These are phyloP conservation scores for Penicillium paradoxum DNA, from an alignment of 495 filamentous ascomycete genomes.

Conservation along the genomic window DNA sequence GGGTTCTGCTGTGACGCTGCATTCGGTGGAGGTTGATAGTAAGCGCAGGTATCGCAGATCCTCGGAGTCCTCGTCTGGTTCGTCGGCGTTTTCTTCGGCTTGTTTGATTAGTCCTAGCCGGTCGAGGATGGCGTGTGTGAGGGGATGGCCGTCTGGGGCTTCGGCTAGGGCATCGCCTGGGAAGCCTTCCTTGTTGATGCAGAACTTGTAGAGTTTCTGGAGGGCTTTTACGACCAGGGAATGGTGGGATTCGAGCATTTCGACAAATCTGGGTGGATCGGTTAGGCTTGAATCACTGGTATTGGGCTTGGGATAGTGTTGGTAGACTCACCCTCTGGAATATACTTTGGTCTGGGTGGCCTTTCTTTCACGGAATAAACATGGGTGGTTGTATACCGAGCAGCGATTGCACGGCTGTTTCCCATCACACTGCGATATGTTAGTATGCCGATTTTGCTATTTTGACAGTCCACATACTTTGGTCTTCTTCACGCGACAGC, in stretches of 20 bases:
- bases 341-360: constrained; percentile 47
- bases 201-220: constrained; percentile 42
- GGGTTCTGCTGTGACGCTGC: constrained; percentile 38
- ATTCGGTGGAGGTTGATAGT: constrained; percentile 38
- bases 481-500: constrained; percentile 47
- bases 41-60: constrained; percentile 37
- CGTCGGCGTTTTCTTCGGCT: constrained; percentile 41
- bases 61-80: constrained; percentile 36
- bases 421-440: constrained; percentile 39
- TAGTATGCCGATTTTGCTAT: constrained; percentile 4
- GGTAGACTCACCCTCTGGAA: constrained; percentile 38
- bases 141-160: constrained; percentile 37
- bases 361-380: constrained; percentile 45
- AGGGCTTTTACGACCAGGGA: constrained; percentile 42
- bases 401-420: constrained; percentile 48
- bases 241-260: constrained; percentile 47
- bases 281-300: not conserved
- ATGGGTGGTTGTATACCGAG: constrained; percentile 44
- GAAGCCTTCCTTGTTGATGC: constrained; percentile 42
- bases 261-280: constrained; percentile 33
- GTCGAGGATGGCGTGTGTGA: constrained; percentile 45
- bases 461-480: constrained; percentile 28
- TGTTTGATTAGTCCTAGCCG: constrained; percentile 45
- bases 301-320: not conserved
- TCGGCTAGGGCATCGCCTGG: constrained; percentile 44